phyloP scores from a whole-genome alignment of 2,329 filamentous ascomycete genomes.

The Nothopassalora personata region DNA sequence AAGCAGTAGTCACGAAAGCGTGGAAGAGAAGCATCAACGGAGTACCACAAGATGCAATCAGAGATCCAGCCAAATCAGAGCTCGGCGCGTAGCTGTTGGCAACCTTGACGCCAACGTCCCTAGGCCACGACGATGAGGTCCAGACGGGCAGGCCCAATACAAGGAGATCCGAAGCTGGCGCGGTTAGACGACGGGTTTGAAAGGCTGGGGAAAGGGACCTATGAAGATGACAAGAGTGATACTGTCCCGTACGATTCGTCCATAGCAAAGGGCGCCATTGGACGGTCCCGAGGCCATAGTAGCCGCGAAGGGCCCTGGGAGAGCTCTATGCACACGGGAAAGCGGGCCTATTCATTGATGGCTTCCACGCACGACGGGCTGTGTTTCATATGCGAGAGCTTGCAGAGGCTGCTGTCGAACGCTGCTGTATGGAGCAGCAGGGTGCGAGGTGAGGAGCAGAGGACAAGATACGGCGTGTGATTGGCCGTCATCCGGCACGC shows the following conservation, averaged over 20 bases:
- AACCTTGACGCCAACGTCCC: slow-evolving; percentile 4
- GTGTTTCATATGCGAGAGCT: slow-evolving; percentile 22
- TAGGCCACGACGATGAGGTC: slow-evolving; percentile 7
- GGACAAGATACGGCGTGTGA: slow-evolving; percentile 1
- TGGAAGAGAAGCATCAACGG: slow-evolving; percentile 18
- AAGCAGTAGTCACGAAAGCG: slow-evolving; percentile 19
- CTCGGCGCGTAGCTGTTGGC: slow-evolving; percentile 27
- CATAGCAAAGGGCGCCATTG: slow-evolving; percentile 17
- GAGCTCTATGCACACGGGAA: slow-evolving; percentile 1
- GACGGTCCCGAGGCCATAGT: slow-evolving; percentile 9
- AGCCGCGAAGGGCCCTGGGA: slow-evolving; percentile 10
- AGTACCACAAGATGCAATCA: slow-evolving; percentile 22
- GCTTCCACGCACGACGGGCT: slow-evolving; percentile 22
- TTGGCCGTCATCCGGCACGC: slow-evolving; percentile 1
- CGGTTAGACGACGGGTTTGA: slow-evolving; percentile 27
- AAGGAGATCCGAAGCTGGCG: slow-evolving; percentile 12
- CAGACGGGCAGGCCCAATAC: slow-evolving; percentile 15
- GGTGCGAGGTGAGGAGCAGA: slow-evolving; percentile 8
- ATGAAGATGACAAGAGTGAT: slow-evolving; percentile 22
- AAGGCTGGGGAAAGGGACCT: slow-evolving; percentile 27
- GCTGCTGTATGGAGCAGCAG: slow-evolving; percentile 14
- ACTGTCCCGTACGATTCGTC: slow-evolving; percentile 25
- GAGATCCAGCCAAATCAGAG: slow-evolving; percentile 23
- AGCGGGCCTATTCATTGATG: slow-evolving; percentile 19
- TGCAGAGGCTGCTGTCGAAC: slow-evolving; percentile 8